A percentile compares a stretch with the other conserved stretches of the same genome.
Conservation (phyloP, 257 asterid species). For the Rubia yunnanensis region DNA sequence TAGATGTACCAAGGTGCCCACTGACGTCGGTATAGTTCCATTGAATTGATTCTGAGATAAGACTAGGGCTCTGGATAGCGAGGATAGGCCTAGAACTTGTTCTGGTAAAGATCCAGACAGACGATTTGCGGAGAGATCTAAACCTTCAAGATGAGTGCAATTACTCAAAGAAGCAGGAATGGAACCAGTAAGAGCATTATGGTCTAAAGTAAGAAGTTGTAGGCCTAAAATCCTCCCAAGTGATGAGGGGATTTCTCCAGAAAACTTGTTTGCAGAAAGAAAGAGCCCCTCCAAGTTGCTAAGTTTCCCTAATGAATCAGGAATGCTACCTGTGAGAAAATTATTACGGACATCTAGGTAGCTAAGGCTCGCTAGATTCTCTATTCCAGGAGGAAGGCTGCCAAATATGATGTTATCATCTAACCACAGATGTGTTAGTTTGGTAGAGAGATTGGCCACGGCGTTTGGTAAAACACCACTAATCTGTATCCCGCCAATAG, state of each 20-base stretch:
- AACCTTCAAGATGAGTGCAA: conserved; percentile 10
- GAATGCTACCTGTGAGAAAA: conserved; percentile 17
- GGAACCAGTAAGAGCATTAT: conserved; percentile 24
- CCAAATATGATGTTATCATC: conserved; percentile 28
- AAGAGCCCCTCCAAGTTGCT: conserved; percentile 10
- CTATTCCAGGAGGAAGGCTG: conserved; percentile 17
- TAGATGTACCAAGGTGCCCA: conserved; percentile 17
- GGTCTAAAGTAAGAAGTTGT: conserved; percentile 9
- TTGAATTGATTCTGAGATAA: conserved; percentile 16
- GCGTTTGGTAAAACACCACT: conserved; percentile 24
- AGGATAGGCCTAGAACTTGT: conserved; percentile 14
- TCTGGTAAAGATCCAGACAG: conserved; percentile 13
- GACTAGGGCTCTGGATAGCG: conserved; percentile 6
- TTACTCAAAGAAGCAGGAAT: conserved; percentile 22
- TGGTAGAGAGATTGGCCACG: conserved; percentile 26
- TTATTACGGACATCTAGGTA: conserved; percentile 18
- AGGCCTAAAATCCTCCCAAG: conserved; percentile 23
- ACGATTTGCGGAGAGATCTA: neutral
- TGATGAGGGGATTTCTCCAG: conserved; percentile 23
- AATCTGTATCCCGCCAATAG: conserved; percentile 11
- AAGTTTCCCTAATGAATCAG: conserved; percentile 24
- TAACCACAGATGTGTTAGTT: conserved; percentile 14
- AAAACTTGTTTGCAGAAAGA: conserved; percentile 13
- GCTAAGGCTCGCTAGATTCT: conserved; percentile 15
- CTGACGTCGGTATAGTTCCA: conserved; percentile 23